Evolutionary conservation across 352 stramenopile genomes (phyloP).

Genomic region (Phytophthora citrophthora): DNA sequence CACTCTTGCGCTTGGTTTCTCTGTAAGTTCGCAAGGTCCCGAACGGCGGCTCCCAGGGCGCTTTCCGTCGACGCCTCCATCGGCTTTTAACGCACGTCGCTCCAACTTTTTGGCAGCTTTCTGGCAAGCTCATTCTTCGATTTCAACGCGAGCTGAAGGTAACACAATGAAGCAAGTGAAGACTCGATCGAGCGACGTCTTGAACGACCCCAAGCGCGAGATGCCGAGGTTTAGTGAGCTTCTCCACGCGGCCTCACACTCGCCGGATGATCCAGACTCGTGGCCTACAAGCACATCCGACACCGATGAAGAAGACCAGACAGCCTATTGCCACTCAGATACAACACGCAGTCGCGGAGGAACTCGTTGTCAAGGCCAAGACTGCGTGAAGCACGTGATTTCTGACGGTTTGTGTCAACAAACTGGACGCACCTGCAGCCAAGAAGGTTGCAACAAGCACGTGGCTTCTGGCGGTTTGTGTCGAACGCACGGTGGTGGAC

Average conservation of each 20-base stretch:
- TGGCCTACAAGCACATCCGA: conserved; percentile 33
- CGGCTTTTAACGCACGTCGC: conserved; percentile 38
- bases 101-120: conserved; percentile 40
- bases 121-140: conserved; percentile 38
- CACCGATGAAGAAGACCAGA: conserved; percentile 29
- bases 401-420: conserved; percentile 59
- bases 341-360: conserved; percentile 62
- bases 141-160: conserved; percentile 20
- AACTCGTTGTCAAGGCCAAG: conserved; percentile 54
- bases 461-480: conserved; percentile 82
- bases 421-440: conserved; percentile 68
- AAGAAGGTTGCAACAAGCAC: conserved; percentile 74
- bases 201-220: conserved; percentile 10
- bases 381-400: conserved; percentile 74
- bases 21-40: conserved; percentile 18
- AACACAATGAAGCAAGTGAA: neutral
- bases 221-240: conserved; percentile 32
- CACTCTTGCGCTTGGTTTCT: conserved; percentile 12
- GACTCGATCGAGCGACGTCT: conserved; percentile 3
- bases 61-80: conserved; percentile 37
- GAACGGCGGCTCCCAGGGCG: conserved; percentile 29
- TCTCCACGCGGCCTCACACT: conserved; percentile 28
- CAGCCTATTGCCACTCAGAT: conserved; percentile 24
- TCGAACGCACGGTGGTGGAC: conserved; percentile 77
- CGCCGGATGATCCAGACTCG: conserved; percentile 11